Conservation (phyloP, 1,284 basidiomycete genomes). For the Ceratobasidium sp. region DNA sequence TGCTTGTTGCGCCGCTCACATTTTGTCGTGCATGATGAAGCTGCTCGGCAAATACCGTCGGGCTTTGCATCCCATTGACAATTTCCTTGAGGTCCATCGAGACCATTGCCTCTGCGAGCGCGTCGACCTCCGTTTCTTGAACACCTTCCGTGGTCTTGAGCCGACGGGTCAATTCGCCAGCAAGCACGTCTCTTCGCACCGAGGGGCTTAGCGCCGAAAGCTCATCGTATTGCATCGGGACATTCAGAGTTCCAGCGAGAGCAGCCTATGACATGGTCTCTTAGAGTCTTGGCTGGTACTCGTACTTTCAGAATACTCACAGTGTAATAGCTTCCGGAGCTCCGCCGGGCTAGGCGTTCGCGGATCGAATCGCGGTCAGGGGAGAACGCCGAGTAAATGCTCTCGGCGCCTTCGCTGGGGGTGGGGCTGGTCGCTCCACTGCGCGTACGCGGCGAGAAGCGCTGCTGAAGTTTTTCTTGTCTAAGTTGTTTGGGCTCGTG, state of each 20-base stretch:
- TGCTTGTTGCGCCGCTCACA: constrained; percentile 7
- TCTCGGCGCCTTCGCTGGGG: constrained; percentile 77
- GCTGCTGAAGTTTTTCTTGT: constrained; percentile 83
- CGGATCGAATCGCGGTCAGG: constrained; percentile 55
- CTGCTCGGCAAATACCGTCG: constrained; percentile 66
- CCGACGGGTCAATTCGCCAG: constrained; percentile 78
- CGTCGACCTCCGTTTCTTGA: constrained; percentile 62
- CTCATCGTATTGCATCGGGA: constrained; percentile 82
- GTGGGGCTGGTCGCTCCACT: constrained; percentile 83
- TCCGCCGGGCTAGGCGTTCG: constrained; percentile 57
- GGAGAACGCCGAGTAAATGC: constrained; percentile 54
- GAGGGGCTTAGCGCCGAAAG: constrained; percentile 79
- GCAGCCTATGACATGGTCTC: constrained; percentile 61
- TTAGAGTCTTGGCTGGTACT: neutral
- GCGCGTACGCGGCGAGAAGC: constrained; percentile 72
- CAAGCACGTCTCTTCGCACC: constrained; percentile 81
- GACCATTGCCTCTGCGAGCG: constrained; percentile 72
- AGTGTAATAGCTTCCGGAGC: constrained; percentile 83
- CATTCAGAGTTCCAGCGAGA: constrained; percentile 72
- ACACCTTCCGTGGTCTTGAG: constrained; percentile 61
- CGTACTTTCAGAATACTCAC: constrained; percentile 49
- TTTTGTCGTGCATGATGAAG: constrained; percentile 51
- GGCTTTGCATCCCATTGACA: constrained; percentile 74
- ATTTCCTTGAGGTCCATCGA: constrained; percentile 74
- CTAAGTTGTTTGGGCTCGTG: constrained; percentile 90